These are phyloP conservation scores for Xylaria cubensis DNA, from an alignment of 495 filamentous ascomycete genomes.

Conservation along the genomic window DNA sequence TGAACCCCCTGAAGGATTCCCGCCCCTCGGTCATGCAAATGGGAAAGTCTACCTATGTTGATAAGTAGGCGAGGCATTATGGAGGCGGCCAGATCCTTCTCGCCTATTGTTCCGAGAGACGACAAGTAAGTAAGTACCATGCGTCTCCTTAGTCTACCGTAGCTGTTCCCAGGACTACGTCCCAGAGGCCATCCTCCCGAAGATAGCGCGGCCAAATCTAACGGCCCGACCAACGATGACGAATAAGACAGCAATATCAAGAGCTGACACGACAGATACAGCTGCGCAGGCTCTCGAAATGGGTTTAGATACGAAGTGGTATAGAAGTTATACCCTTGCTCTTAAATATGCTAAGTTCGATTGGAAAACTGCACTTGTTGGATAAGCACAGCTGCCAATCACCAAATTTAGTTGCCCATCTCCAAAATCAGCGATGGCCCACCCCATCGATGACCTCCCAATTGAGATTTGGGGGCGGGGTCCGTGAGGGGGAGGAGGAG, in stretches of 20 bases:
- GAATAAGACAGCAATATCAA: conserved; percentile 1
- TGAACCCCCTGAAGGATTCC: background rate
- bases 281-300: background rate
- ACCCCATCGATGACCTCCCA: background rate
- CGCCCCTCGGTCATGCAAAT: background rate
- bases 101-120: conserved; percentile 18
- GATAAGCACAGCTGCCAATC: conserved; percentile 8
- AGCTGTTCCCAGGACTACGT: background rate
- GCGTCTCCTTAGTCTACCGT: conserved; percentile 4
- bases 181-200: conserved; percentile 8
- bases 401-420: conserved; percentile 18
- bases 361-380: conserved; percentile 12
- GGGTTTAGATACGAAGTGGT: background rate
- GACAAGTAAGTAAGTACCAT: conserved; percentile 23
- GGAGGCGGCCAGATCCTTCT: conserved; percentile 6
- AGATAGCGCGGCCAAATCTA: background rate
- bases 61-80: background rate
- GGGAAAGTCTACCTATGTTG: background rate
- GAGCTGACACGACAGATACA: background rate
- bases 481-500: background rate
- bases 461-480: conserved; percentile 8
- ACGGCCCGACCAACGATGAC: conserved; percentile 12
- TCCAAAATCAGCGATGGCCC: background rate
- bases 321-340: background rate
- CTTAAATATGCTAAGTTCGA: conserved; percentile 1